These are phyloP conservation scores for Globisporangium paroecandrum DNA, from an alignment of 352 stramenopile genomes.

Conservation along the genomic window DNA sequence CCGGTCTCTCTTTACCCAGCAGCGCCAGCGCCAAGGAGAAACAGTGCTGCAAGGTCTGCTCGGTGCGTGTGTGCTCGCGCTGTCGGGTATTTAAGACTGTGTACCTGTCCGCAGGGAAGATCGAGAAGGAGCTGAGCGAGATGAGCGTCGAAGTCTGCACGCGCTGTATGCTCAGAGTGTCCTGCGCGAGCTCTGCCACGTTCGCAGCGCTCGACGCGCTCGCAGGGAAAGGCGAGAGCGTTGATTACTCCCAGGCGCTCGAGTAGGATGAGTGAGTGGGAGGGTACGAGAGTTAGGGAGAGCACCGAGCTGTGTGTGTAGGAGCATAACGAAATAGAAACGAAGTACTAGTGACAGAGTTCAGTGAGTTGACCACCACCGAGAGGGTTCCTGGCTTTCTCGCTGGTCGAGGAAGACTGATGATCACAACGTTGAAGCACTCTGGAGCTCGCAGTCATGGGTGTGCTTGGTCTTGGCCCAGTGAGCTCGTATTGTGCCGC, in stretches of 20 bases:
- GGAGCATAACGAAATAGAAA: too few species aligned
- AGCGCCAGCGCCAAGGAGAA: background rate
- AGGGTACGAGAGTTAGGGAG: too few species aligned
- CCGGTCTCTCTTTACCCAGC: background rate
- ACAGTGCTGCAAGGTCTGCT: background rate
- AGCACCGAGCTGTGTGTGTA: too few species aligned
- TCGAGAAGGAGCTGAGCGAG: constrained; percentile 22
- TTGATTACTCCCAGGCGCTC: background rate
- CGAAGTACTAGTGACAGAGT: too few species aligned
- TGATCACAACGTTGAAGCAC: too few species aligned
- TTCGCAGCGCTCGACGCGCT: constrained; percentile 13
- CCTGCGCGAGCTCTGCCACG: background rate
- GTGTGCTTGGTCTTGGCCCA: too few species aligned
- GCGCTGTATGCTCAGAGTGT: constrained; percentile 23
- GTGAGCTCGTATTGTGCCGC: too few species aligned
- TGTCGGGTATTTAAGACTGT: constrained; percentile 20
- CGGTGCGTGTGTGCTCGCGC: constrained; percentile 22
- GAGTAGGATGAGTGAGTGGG: too few species aligned
- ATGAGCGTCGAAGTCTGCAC: constrained; percentile 23
- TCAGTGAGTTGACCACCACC: too few species aligned
- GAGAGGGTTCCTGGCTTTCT: too few species aligned
- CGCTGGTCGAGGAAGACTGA: too few species aligned
- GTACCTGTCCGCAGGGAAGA: constrained; percentile 16
- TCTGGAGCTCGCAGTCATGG: too few species aligned
- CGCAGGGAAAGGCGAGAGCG: background rate